phyloP scores from a whole-genome alignment of 805 yeast genomes.

The Saturnispora bothae region DNA sequence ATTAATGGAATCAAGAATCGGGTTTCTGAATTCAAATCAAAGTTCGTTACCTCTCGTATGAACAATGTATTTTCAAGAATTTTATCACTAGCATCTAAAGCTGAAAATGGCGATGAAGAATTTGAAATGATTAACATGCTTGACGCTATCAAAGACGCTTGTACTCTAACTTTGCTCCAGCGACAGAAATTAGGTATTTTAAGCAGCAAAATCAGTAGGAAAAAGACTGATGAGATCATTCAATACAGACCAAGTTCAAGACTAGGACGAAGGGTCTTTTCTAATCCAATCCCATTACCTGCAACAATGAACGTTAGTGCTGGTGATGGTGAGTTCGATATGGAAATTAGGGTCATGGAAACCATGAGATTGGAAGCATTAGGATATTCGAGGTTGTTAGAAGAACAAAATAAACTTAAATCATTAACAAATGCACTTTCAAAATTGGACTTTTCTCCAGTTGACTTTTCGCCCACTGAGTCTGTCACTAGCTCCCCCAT shows the following conservation, averaged over 20 bases:
- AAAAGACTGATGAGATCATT: conserved; percentile 1
- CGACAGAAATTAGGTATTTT: conserved; percentile 3
- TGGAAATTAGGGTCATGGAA: conserved; percentile 10
- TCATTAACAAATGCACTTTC: conserved; percentile 17
- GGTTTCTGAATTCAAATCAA: conserved; percentile 32
- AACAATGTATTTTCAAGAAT: conserved; percentile 38
- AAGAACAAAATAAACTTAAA: conserved; percentile 15
- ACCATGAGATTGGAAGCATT: conserved; percentile 8
- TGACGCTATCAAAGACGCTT: conserved; percentile 8
- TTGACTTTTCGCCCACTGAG: background rate
- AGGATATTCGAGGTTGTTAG: conserved; percentile 8
- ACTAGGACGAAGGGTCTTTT: conserved; percentile 7
- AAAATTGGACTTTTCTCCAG: conserved; percentile 6
- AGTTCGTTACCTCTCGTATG: conserved; percentile 48
- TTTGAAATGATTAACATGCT: conserved; percentile 2
- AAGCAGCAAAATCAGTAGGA: background rate
- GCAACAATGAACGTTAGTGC: background rate
- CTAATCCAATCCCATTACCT: conserved; percentile 10
- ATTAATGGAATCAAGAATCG: background rate
- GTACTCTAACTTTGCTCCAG: conserved; percentile 4
- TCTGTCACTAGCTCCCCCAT: conserved; percentile 10
- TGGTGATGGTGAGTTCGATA: conserved; percentile 2
- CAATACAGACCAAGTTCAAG: conserved; percentile 2
- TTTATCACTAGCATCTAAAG: conserved; percentile 27
- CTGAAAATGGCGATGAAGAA: background rate